Percentiles rank a stretch among this genome's conserved stretches.
phyloP scores from a whole-genome alignment of 2,329 filamentous ascomycete genomes.

The Trichoderma endophyticum region DNA sequence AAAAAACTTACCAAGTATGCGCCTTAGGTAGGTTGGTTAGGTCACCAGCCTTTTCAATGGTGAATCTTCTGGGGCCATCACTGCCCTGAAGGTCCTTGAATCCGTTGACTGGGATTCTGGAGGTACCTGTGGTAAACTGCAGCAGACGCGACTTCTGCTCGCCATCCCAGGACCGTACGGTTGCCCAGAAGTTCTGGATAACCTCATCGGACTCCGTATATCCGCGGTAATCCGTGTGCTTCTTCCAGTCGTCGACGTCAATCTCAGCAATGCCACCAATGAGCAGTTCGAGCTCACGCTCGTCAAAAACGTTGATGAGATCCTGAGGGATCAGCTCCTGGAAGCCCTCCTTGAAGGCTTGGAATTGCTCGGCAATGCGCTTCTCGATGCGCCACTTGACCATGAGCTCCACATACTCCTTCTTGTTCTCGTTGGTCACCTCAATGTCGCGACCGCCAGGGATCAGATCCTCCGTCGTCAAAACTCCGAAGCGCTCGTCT shows the following conservation, averaged over 20 bases:
- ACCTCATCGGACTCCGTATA: conserved; percentile 98
- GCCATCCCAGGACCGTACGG: conserved; percentile 92
- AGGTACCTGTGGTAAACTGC: conserved; percentile 96
- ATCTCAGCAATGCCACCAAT: conserved; percentile 99
- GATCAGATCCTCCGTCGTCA: conserved; percentile 90
- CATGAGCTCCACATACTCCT: conserved; percentile 97
- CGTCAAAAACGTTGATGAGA: conserved; percentile 96
- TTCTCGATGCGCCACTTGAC: conserved; percentile 99
- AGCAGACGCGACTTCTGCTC: conserved; percentile 96
- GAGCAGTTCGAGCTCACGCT: conserved; percentile 91
- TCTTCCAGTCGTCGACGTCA: conserved; percentile 99
- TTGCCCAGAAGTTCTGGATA: conserved; percentile 98
- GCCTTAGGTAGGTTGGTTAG: conserved; percentile 88
- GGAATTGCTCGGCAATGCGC: conserved; percentile 96
- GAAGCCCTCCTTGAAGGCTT: conserved; percentile 95
- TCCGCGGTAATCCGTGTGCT: conserved; percentile 97
- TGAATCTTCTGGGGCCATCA: conserved; percentile 91
- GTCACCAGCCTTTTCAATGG: conserved; percentile 96
- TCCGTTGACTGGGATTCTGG: conserved; percentile 95
- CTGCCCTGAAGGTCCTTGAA: conserved; percentile 99
- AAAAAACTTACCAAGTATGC: conserved; percentile 80
- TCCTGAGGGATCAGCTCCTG: conserved; percentile 96
- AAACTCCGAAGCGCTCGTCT: conserved; percentile 93
- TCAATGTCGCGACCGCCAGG: conserved; percentile 87
- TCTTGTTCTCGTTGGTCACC: conserved; percentile 98